Conservation (phyloP, 2,329 filamentous ascomycete species). For the Hirsutella minnesotensis region DNA sequence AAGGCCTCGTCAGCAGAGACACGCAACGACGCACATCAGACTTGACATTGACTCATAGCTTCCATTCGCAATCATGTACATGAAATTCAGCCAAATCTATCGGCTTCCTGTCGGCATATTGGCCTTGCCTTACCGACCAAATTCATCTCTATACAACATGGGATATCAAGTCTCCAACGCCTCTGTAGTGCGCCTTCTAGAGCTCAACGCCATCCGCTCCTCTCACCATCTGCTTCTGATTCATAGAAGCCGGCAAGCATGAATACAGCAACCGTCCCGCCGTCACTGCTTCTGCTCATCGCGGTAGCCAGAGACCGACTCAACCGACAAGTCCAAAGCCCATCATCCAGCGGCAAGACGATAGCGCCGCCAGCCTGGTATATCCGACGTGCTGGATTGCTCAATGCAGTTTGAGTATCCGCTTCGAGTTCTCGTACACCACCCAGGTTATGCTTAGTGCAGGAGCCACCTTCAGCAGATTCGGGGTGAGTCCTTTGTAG, state of each 20-base stretch:
- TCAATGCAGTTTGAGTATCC: conserved; percentile 43
- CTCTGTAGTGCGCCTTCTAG: too few species aligned
- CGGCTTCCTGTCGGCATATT: conserved; percentile 5
- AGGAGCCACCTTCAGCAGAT: conserved; percentile 89
- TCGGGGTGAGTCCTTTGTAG: conserved; percentile 92
- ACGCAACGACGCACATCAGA: too few species aligned
- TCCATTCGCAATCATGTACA: too few species aligned
- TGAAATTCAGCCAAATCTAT: too few species aligned
- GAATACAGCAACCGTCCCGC: too few species aligned
- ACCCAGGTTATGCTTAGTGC: conserved; percentile 93
- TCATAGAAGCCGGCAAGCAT: too few species aligned
- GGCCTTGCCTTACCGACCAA: background rate
- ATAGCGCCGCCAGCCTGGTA: background rate
- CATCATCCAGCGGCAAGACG: background rate
- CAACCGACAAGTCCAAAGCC: background rate
- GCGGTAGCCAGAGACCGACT: too few species aligned
- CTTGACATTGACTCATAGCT: too few species aligned
- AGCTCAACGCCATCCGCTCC: too few species aligned
- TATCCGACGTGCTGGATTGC: background rate
- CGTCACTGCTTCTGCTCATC: too few species aligned
- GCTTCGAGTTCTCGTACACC: conserved; percentile 85
- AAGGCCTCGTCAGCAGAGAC: too few species aligned
- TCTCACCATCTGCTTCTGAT: background rate
- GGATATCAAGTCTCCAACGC: background rate
- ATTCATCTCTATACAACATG: conserved; percentile 5